A percentile compares a stretch with the other conserved stretches of the same genome.
Evolutionary conservation across 2,329 filamentous ascomycete genomes (phyloP).

Genomic region (Emmonsiellopsis sp.): DNA sequence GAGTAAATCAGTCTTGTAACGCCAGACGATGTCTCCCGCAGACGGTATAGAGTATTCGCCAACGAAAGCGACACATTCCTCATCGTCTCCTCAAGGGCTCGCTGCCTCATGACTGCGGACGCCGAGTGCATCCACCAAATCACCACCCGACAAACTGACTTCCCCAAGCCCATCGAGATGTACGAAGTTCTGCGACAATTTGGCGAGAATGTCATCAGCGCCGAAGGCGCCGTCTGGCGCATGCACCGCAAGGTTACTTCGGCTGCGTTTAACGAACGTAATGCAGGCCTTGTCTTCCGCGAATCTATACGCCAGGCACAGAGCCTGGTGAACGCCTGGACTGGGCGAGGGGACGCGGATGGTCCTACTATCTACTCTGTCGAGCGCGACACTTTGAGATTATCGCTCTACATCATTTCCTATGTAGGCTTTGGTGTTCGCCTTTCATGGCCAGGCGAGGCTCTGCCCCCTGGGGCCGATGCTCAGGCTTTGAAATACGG

Average conservation of each 20-base stretch:
- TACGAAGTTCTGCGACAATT: conserved; percentile 56
- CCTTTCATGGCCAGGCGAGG: conserved; percentile 44
- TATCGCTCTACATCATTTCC: conserved; percentile 52
- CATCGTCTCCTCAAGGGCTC: conserved; percentile 48
- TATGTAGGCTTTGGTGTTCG: conserved; percentile 62
- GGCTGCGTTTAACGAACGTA: conserved; percentile 67
- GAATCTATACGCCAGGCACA: conserved; percentile 57
- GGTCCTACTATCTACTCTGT: conserved; percentile 47
- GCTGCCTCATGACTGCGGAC: conserved; percentile 51
- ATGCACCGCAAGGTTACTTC: conserved; percentile 64
- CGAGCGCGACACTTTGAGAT: conserved; percentile 57
- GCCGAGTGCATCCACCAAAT: conserved; percentile 60
- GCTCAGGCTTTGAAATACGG: neutral
- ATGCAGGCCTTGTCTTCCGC: conserved; percentile 57
- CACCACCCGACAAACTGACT: conserved; percentile 57
- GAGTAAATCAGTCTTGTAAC: neutral
- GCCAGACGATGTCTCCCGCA: neutral
- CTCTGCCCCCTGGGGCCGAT: neutral
- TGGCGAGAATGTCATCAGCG: conserved; percentile 62
- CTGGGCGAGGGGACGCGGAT: conserved; percentile 25
- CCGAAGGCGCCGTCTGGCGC: conserved; percentile 62
- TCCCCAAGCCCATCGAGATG: conserved; percentile 57
- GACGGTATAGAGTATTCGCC: neutral
- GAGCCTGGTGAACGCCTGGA: conserved; percentile 53
- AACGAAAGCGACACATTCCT: conserved; percentile 48